A percentile compares a stretch with the other conserved stretches of the same genome.
Conservation (phyloP, 179 eudicot species). For the Heliamphora pulchella region DNA sequence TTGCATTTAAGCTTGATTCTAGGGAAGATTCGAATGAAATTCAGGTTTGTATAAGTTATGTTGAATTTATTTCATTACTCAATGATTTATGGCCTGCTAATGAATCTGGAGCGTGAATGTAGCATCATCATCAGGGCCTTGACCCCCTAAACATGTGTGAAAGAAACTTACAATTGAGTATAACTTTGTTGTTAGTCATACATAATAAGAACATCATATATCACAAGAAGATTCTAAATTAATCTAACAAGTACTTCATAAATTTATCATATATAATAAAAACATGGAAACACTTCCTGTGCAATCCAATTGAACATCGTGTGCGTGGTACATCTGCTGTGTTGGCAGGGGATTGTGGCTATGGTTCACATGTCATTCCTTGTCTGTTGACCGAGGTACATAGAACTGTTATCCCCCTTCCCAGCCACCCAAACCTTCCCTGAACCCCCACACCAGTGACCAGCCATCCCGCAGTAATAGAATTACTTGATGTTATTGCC, state of each 20-base stretch:
- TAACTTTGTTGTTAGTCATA: no score
- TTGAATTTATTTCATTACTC: slow-evolving; percentile 1
- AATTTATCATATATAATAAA: no score
- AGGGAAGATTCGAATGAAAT: slow-evolving; percentile 40
- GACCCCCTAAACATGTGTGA: neutral
- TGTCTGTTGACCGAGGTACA: neutral
- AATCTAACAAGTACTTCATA: no score
- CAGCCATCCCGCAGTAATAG: no score
- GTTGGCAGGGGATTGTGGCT: neutral
- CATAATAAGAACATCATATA: no score
- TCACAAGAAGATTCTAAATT: neutral
- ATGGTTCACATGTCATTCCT: neutral
- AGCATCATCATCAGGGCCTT: slow-evolving; percentile 2
- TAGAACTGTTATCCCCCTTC: neutral
- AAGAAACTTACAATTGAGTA: neutral
- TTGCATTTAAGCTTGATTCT: slow-evolving; percentile 61
- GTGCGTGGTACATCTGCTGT: no score
- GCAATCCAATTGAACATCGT: no score
- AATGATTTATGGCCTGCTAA: neutral
- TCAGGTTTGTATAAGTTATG: slow-evolving; percentile 39
- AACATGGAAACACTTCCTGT: no score
- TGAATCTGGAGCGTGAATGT: slow-evolving; percentile 2
- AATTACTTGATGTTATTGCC: no score
- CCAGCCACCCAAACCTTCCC: neutral
- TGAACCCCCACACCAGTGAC: no score